Evolutionary conservation across 345 rosid genomes (phyloP).

Genomic region (Clarkia xantiana): DNA sequence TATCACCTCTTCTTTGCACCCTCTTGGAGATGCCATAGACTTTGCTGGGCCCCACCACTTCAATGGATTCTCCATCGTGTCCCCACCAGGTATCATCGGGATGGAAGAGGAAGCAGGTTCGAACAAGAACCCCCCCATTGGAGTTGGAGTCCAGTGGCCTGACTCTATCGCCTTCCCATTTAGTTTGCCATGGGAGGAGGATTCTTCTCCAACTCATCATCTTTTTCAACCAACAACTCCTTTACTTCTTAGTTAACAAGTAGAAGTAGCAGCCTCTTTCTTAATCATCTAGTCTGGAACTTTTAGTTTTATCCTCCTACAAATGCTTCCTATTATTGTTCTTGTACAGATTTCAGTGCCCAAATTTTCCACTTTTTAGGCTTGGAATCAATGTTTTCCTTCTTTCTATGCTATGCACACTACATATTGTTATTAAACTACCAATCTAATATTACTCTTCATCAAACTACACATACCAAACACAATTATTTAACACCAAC

Average conservation of each 20-base stretch:
- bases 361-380: no score
- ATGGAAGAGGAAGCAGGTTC: constrained; percentile 13
- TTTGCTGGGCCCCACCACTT: constrained; percentile 22
- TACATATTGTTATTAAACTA: no score
- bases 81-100: constrained; percentile 11
- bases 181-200: constrained; percentile 37
- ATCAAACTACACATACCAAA: no score
- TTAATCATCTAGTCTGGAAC: no score
- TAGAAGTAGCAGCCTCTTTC: not conserved
- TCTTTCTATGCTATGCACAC: no score
- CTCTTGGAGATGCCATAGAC: constrained; percentile 8
- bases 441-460: no score
- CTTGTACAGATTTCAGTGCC: no score
- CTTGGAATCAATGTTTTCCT: no score
- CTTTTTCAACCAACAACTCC: constrained; percentile 42
- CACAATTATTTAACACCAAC: no score
- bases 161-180: constrained; percentile 40
- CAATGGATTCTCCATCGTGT: constrained; percentile 25
- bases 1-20: constrained; percentile 15
- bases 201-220: constrained; percentile 30
- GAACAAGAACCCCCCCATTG: constrained; percentile 17
- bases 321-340: no score
- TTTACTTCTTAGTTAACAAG: constrained; percentile 12
- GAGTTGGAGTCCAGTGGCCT: constrained; percentile 19
- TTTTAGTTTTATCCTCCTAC: no score